Base-by-base conservation (phyloP, 352 stramenopile species). In the Phytophthora brassicae region DNA sequence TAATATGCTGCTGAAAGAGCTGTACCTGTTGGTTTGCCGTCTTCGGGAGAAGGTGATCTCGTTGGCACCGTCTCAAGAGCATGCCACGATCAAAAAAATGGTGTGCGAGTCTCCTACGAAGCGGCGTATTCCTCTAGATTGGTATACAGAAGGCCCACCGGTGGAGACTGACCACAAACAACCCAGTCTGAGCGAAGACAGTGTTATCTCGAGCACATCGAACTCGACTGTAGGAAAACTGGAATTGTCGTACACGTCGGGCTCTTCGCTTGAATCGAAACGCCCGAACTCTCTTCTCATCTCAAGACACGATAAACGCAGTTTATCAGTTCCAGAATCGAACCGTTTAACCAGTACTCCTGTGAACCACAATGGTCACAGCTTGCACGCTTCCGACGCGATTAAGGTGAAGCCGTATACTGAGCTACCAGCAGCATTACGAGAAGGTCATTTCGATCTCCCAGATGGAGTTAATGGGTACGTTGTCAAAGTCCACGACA, bases 51-150 rank as follows among this genome's bases (percentile, higher is more conserved):
- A 63, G 20, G 74, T 89, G 3, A 68, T 88, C 28, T 81, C 72
- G 28, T 77, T 90, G 35, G 77, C 80, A 8, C 76, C 82, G 43
- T 84, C 79, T 0, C 72, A 80, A 3, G 72, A 75, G 13, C 82
- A 92, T 59, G 77, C 77, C n/a, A 91, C 82, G 1, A 77, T 92
- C 39, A 90, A 94, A 60, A 90, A 90, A 66, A 77, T 86, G 35
- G 74, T 86, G 9, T 60, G 72, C 3, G 83, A 92, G 38, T 89
- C 84, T 6, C 70, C 79, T 8, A 79, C 77, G 1, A 88, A 85
- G 49, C 75, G 81, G 13, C 80, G 77, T 20, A 94, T 94, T 56
- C 84, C 84, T 2, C 70, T 85, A 22, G 84, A 94, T 48, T 94
- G 84, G 84, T 93, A 86, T 54, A 89, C 75, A 1, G 79, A 86